These are phyloP conservation scores for Pseudogymnoascus sp. DNA, from an alignment of 2,329 filamentous ascomycete genomes.

Conservation along the genomic window DNA sequence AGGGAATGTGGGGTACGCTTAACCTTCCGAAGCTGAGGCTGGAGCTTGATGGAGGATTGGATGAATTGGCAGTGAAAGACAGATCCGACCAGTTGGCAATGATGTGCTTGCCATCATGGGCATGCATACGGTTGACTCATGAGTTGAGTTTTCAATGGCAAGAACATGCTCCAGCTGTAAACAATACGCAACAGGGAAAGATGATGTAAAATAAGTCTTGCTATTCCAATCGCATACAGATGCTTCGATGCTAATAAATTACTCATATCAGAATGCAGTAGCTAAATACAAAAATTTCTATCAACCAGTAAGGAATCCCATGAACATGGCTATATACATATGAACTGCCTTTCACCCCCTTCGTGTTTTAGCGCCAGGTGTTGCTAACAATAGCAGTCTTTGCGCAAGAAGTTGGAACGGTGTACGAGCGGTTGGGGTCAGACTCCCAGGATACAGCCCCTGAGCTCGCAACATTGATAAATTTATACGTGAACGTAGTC, in stretches of 20 bases:
- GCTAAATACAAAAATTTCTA: background rate
- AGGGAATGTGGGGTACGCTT: background rate
- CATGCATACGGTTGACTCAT: background rate
- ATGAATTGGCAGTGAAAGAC: background rate
- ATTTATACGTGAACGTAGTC: slow-evolving; percentile 56
- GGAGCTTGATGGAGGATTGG: background rate
- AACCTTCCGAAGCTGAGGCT: background rate
- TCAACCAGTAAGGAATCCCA: background rate
- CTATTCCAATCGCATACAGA: background rate
- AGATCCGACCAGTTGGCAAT: background rate
- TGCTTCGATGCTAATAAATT: background rate
- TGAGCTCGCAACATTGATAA: slow-evolving; percentile 46
- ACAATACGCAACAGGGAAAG: background rate
- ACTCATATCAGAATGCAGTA: background rate
- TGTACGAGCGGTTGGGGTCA: slow-evolving; percentile 26
- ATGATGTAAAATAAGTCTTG: background rate
- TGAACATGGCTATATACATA: background rate
- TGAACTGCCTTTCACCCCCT: background rate
- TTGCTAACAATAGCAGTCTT: slow-evolving; percentile 14
- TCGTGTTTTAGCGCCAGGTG: slow-evolving; percentile 13
- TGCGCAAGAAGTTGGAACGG: slow-evolving; percentile 14
- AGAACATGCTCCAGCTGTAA: background rate
- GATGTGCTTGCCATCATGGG: background rate
- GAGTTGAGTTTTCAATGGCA: background rate
- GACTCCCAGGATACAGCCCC: slow-evolving; percentile 54